These are phyloP conservation scores for Oryza officinalis DNA, from an alignment of 176 grass and related monocot genomes.

Conservation along the genomic window DNA sequence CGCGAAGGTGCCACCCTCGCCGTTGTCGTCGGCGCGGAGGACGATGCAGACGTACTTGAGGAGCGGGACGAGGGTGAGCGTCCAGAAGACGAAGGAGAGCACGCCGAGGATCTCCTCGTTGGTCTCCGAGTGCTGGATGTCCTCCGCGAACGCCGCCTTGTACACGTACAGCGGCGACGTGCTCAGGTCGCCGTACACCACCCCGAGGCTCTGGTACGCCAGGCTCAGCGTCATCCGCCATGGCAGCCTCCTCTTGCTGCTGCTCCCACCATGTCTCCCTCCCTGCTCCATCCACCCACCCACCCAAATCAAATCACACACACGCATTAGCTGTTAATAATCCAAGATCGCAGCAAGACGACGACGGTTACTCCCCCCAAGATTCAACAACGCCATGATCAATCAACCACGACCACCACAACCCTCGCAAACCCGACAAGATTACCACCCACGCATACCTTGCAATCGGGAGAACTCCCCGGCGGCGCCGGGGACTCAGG, in stretches of 20 bases:
- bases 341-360: slow-evolving; percentile 26
- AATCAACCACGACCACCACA: not conserved
- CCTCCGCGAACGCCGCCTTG: slow-evolving; percentile 96
- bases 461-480: slow-evolving; percentile 34
- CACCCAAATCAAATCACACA: not conserved
- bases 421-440: not conserved
- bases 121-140: slow-evolving; percentile 96
- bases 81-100: slow-evolving; percentile 99
- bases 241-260: slow-evolving; percentile 40
- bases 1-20: slow-evolving; percentile 98
- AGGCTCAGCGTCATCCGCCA: slow-evolving; percentile 86
- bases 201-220: slow-evolving; percentile 91
- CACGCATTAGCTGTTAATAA: slow-evolving; percentile 13
- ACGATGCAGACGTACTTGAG: slow-evolving; percentile 99
- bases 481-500: slow-evolving; percentile 37
- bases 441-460: slow-evolving; percentile 9
- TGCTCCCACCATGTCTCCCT: not conserved
- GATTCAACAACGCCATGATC: slow-evolving; percentile 25
- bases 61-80: slow-evolving; percentile 87
- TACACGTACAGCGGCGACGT: slow-evolving; percentile 96
- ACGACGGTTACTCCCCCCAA: slow-evolving; percentile 5
- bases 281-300: slow-evolving; percentile 1
- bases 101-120: slow-evolving; percentile 99
- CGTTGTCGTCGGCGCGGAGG: slow-evolving; percentile 93
- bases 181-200: slow-evolving; percentile 96